Conservation (phyloP, 2,329 filamentous ascomycete species). For the Cladorrhinum sp. region DNA sequence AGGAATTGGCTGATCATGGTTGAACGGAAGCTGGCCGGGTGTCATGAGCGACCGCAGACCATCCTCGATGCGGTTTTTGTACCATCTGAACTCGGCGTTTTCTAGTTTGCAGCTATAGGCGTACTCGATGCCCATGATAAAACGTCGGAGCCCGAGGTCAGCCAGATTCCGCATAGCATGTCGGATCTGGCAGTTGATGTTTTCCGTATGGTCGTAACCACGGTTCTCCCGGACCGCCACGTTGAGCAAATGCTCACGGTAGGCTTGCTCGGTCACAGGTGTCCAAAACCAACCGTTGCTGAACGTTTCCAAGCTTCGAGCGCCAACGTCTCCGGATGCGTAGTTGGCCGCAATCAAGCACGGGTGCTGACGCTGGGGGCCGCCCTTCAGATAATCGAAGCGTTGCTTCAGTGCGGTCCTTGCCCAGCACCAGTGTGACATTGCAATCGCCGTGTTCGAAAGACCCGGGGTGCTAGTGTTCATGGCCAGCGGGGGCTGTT, state of each 20-base stretch:
- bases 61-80: slow-evolving; percentile 7
- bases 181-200: too few species aligned
- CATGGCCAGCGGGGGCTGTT: not conserved
- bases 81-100: not conserved
- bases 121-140: not conserved
- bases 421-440: slow-evolving; percentile 11
- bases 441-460: not conserved
- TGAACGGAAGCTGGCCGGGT: not conserved
- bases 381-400: slow-evolving; percentile 18
- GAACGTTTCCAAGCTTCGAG: slow-evolving; percentile 8
- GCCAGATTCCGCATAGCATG: too few species aligned
- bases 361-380: slow-evolving; percentile 18
- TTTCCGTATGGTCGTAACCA: too few species aligned
- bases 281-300: slow-evolving; percentile 7
- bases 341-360: not conserved
- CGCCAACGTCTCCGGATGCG: not conserved
- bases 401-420: not conserved
- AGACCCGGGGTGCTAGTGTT: not conserved
- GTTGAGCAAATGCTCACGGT: not conserved
- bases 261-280: not conserved
- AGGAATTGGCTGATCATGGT: slow-evolving; percentile 12
- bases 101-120: not conserved
- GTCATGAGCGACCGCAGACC: slow-evolving; percentile 8
- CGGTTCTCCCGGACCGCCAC: too few species aligned
- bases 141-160: too few species aligned